These are phyloP conservation scores for Pyrenopolyporus hunteri DNA, from an alignment of 495 filamentous ascomycete species.

Conservation along the genomic window DNA sequence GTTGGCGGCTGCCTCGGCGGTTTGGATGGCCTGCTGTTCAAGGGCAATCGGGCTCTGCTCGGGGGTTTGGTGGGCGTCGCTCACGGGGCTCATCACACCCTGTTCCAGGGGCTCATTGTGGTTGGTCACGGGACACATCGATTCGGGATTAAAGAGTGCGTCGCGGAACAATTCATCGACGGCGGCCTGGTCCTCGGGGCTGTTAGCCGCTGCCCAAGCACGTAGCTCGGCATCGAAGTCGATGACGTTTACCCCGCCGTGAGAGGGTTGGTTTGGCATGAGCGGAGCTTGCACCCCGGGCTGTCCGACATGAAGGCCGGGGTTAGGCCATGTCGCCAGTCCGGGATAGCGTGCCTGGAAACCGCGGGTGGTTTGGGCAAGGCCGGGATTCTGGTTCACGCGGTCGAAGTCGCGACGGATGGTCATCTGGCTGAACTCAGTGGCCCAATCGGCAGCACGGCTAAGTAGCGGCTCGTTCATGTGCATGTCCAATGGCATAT, in stretches of 20 bases:
- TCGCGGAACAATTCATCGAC: neutral
- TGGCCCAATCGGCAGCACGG: neutral
- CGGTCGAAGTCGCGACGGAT: neutral
- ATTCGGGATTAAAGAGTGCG: no score
- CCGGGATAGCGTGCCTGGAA: no score
- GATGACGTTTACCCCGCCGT: constrained; percentile 25
- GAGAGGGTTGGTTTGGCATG: no score
- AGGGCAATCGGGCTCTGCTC: constrained; percentile 16
- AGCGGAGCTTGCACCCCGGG: no score
- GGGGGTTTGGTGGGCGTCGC: neutral
- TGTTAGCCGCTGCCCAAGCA: constrained; percentile 43
- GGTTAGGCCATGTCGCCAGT: no score
- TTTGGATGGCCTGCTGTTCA: neutral
- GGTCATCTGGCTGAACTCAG: neutral
- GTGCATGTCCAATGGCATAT: no score
- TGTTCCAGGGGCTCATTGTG: no score
- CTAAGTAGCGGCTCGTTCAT: no score
- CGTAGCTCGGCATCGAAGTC: constrained; percentile 34
- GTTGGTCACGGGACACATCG: no score
- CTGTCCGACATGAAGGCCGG: no score
- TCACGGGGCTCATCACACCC: no score
- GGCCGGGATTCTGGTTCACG: neutral
- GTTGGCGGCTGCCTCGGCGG: neutral
- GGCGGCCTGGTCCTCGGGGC: neutral
- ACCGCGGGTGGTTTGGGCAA: no score